Evolutionary conservation across 176 grass and related monocot species (phyloP), one percentile per base, ranked within the genome.

Genomic region (Puya raimondii): DNA sequence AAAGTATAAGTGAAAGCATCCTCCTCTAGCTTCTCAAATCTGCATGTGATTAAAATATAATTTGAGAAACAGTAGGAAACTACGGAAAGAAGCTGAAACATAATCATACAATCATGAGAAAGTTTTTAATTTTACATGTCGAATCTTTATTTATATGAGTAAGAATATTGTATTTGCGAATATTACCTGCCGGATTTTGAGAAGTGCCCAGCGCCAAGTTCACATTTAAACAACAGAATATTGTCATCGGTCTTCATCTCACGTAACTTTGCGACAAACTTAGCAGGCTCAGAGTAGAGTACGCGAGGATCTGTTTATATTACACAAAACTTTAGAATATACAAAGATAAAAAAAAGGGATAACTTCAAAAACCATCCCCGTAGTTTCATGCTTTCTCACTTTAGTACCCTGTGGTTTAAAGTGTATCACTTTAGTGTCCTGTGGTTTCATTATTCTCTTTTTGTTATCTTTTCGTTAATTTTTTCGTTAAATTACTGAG

Each of bases 1-100:
- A 96, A 96, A 2, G 85, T 80, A 51, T 86, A 91, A n/a, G 83
- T 78, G 58, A 96, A 96, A 14, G 88, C 91, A 68, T 91, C 85
- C 73, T 91, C 91, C 65, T 83, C 80, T n/a, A 96, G 48, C 47
- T 85, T 96, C 72, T 96, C 91, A 74, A 96, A 96, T 65, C 91
- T 91, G 80, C 77, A 85, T 80, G 23, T 52, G 50, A 69, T 20
- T 29, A 49, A 59, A 58, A 18, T 49, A 49, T 6, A 17, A 65
- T 11, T 6, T 14, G 7, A 3, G 10, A n/a, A 21, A 33, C 1
- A 1, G 12, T 50, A 63, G 6, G 50, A 53, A 11, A 11, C 51
- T 50, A 48, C 10, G 50, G 15, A 64, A 6, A 57, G 21, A 16
- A 42, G 3, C 1, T 7, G 48, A 51, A 65, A 51, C 9, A 11